phyloP scores from a whole-genome alignment of 352 stramenopile species.

The Globisporangium irregulare region DNA sequence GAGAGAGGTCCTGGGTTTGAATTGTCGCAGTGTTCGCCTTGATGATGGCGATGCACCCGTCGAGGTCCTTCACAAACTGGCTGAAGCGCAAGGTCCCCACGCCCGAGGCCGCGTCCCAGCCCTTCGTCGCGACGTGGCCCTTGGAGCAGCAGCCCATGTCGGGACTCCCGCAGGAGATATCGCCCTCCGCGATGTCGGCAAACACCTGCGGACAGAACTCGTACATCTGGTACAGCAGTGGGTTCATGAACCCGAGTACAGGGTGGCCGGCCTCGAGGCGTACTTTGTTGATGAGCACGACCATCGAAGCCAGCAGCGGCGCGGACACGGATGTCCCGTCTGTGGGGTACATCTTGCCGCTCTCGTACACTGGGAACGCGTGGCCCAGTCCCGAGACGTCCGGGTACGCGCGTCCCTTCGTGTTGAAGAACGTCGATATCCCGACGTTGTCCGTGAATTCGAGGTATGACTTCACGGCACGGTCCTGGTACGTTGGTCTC shows the following conservation, averaged over 20 bases:
- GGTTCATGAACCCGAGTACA: conserved; percentile 67
- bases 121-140: conserved; percentile 43
- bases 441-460: conserved; percentile 20
- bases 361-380: conserved; percentile 58
- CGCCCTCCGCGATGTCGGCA: conserved; percentile 54
- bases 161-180: conserved; percentile 49
- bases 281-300: conserved; percentile 54
- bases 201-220: conserved; percentile 69
- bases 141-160: conserved; percentile 47
- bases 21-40: background rate
- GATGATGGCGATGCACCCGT: conserved; percentile 33
- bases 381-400: conserved; percentile 67
- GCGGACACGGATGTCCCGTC: conserved; percentile 77
- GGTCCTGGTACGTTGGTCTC: conserved; percentile 46
- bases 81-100: conserved; percentile 55
- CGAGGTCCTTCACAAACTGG: conserved; percentile 35
- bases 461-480: conserved; percentile 40
- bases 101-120: conserved; percentile 70
- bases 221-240: conserved; percentile 63
- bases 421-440: conserved; percentile 35
- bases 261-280: conserved; percentile 33
- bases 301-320: conserved; percentile 60
- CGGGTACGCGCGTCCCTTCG: conserved; percentile 48
- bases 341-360: conserved; percentile 45
- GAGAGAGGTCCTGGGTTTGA: background rate